Conservation (phyloP, 352 stramenopile genomes). For the Phytophthora pluvialis region DNA sequence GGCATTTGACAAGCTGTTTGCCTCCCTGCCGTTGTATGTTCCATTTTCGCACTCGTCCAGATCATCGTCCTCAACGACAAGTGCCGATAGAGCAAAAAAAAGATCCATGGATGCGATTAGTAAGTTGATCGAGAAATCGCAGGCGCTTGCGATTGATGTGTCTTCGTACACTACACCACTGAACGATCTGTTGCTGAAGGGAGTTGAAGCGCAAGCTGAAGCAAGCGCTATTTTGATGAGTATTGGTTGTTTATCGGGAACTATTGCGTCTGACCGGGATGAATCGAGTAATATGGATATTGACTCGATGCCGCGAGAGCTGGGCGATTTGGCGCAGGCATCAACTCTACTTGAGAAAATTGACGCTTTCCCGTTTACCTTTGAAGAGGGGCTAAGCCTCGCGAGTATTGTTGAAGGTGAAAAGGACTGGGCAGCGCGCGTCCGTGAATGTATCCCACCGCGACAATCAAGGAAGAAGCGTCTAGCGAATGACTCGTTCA, state of each 20-base stretch:
- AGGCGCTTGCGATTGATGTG: slow-evolving; percentile 68
- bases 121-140: slow-evolving; percentile 72
- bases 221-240: slow-evolving; percentile 57
- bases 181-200: slow-evolving; percentile 60
- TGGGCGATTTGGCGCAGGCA: slow-evolving; percentile 57
- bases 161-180: slow-evolving; percentile 65
- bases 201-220: slow-evolving; percentile 53
- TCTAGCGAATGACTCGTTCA: slow-evolving; percentile 66
- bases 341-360: slow-evolving; percentile 68
- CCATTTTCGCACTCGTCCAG: slow-evolving; percentile 35
- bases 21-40: slow-evolving; percentile 37
- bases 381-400: slow-evolving; percentile 72
- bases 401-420: slow-evolving; percentile 63
- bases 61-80: slow-evolving; percentile 23
- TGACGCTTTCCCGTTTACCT: slow-evolving; percentile 70
- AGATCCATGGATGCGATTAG: slow-evolving; percentile 64
- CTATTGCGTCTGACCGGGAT: slow-evolving; percentile 8
- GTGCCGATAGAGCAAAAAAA: slow-evolving; percentile 60
- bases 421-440: slow-evolving; percentile 69
- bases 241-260: slow-evolving; percentile 51
- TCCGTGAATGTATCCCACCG: slow-evolving; percentile 75
- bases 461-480: slow-evolving; percentile 85
- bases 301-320: slow-evolving; percentile 37
- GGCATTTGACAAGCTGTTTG: slow-evolving; percentile 73
- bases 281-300: slow-evolving; percentile 21